phyloP scores from a whole-genome alignment of 169 alveolate genomes.

The Amoebophrya sp. region DNA sequence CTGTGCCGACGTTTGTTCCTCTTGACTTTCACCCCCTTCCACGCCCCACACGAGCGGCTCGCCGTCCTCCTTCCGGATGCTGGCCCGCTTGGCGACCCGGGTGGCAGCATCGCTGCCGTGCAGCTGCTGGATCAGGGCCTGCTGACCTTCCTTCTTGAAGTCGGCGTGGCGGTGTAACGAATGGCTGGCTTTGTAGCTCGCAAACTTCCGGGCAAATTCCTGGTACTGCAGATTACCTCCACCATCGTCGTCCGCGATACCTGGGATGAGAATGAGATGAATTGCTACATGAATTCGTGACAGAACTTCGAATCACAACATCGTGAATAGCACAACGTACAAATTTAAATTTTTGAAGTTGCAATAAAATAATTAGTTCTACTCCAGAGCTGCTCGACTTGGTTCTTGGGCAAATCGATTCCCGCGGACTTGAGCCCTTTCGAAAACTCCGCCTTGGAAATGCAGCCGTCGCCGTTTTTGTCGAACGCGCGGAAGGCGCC shows the following conservation, averaged over 20 bases:
- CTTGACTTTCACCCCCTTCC: no score
- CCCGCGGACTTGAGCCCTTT: background rate
- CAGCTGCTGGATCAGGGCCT: background rate
- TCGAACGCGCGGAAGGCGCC: background rate
- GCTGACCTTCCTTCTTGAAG: background rate
- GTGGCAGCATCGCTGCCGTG: background rate
- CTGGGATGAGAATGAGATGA: no score
- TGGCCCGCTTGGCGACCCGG: background rate
- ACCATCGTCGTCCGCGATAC: background rate
- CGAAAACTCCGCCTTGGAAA: background rate
- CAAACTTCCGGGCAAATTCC: background rate
- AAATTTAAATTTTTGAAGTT: no score
- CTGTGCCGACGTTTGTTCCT: no score
- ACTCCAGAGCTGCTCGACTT: background rate
- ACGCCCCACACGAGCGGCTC: background rate
- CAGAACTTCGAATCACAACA: no score
- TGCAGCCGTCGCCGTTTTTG: background rate
- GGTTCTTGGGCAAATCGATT: background rate
- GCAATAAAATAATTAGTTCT: no score
- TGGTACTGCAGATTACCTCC: background rate
- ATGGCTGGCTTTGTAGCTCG: background rate
- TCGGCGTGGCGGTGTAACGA: constrained; percentile 6
- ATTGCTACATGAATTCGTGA: no score
- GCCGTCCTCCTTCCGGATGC: background rate
- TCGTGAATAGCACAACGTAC: no score